A percentile compares a stretch with the other conserved stretches of the same genome.
These are phyloP conservation scores for Chlamydomonas asymmetrica DNA, from an alignment of 139 green algal species.

Conservation along the genomic window DNA sequence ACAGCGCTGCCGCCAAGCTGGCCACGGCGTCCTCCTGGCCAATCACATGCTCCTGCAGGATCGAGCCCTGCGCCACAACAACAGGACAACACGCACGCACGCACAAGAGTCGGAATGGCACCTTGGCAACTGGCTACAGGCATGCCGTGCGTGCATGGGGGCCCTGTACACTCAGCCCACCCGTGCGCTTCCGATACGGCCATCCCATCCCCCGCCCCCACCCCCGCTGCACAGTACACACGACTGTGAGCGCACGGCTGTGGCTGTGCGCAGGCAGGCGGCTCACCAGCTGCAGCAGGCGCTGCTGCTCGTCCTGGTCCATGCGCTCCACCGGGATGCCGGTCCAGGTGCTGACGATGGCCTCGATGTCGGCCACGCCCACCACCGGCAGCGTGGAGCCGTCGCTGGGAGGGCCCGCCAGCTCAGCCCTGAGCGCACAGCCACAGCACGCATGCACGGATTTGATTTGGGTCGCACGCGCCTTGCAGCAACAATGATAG, in stretches of 20 bases:
- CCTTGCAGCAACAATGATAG: no score
- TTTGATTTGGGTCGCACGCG: no score
- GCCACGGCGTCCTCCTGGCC: conserved; percentile 92
- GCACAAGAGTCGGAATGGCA: no score
- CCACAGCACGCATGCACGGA: no score
- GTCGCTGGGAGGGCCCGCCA: conserved; percentile 32
- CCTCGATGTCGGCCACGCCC: conserved; percentile 79
- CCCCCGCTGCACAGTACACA: neutral
- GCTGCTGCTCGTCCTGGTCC: conserved; percentile 76
- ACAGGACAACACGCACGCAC: neutral
- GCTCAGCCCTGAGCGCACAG: conserved; percentile 51
- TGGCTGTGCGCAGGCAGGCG: neutral
- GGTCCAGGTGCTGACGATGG: conserved; percentile 87
- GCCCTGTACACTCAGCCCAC: no score
- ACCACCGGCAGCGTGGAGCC: conserved; percentile 72
- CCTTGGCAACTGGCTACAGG: no score
- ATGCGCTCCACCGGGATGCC: conserved; percentile 90
- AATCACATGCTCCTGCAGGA: conserved; percentile 50
- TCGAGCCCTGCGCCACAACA: conserved; percentile 24
- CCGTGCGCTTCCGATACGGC: no score
- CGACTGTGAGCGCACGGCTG: no score
- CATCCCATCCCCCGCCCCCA: neutral
- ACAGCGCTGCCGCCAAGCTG: conserved; percentile 88
- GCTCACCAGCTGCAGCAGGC: conserved; percentile 84
- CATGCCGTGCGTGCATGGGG: no score